A percentile compares a stretch with the other conserved stretches of the same genome.
Conservation (phyloP, 305 asterid genomes). For the Fraxinus paxiana region DNA sequence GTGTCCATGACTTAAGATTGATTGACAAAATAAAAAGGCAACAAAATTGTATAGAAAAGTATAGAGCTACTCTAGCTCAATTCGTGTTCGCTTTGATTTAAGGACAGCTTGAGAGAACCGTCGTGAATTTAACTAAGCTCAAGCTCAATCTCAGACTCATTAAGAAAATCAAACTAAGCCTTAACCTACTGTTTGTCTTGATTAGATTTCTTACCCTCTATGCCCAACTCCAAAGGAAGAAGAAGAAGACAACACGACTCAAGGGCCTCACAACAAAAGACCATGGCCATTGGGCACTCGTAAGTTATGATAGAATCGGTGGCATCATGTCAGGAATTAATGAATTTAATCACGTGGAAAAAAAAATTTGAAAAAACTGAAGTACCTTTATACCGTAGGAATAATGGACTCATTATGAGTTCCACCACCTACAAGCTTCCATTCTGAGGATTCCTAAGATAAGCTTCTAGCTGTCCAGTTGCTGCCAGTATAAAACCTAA, state of each 20-base stretch:
- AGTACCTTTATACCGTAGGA: constrained; percentile 23
- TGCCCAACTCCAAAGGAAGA: background rate
- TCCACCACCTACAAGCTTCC: constrained; percentile 46
- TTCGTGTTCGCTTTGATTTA: background rate
- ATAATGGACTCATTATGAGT: background rate
- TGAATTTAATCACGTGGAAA: background rate
- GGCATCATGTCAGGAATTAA: background rate
- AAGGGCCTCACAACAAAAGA: background rate
- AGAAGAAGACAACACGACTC: background rate
- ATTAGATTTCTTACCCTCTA: background rate
- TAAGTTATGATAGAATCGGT: background rate
- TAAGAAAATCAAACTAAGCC: background rate
- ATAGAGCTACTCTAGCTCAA: background rate
- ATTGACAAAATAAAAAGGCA: background rate
- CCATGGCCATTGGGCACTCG: background rate
- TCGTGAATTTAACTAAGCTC: background rate
- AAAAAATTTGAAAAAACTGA: background rate
- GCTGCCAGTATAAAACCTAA: constrained; percentile 90
- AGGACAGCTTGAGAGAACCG: background rate
- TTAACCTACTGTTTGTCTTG: background rate
- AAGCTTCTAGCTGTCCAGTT: constrained; percentile 55
- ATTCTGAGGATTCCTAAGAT: constrained; percentile 62
- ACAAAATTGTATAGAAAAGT: background rate
- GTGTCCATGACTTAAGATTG: background rate
- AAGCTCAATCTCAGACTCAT: background rate